A percentile compares a stretch with the other conserved stretches of the same genome.
These are phyloP conservation scores for Neofusicoccum sp. DNA, from an alignment of 2,329 filamentous ascomycete genomes.

Conservation along the genomic window DNA sequence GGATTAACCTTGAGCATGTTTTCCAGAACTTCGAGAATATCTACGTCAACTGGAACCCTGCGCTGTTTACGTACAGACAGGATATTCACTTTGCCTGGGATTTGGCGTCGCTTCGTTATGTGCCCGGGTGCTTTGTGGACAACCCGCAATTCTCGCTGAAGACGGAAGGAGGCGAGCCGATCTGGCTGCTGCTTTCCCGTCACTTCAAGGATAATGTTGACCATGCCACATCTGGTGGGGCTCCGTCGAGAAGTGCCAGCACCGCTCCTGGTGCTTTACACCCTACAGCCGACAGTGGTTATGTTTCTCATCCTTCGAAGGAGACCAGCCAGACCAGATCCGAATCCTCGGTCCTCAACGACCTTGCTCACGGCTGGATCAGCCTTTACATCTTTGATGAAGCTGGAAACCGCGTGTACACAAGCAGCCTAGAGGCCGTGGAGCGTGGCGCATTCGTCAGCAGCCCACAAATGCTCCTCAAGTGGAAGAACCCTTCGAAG, in stretches of 20 bases:
- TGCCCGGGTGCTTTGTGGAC: conserved; percentile 70
- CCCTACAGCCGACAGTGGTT: conserved; percentile 25
- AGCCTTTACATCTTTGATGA: conserved; percentile 78
- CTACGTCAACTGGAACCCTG: conserved; percentile 96
- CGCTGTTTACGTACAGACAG: conserved; percentile 74
- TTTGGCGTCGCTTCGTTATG: conserved; percentile 52
- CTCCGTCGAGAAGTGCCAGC: background rate
- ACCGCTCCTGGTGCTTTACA: background rate
- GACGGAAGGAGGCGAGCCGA: conserved; percentile 55
- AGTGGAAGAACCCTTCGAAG: conserved; percentile 60
- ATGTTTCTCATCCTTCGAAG: background rate
- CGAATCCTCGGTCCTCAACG: conserved; percentile 28
- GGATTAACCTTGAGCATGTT: conserved; percentile 86
- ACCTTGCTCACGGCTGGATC: conserved; percentile 68
- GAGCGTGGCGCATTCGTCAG: conserved; percentile 86
- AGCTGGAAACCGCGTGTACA: conserved; percentile 67
- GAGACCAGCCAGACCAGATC: background rate
- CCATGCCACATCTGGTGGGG: background rate
- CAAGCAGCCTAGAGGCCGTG: conserved; percentile 64
- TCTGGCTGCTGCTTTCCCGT: conserved; percentile 83
- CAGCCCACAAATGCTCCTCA: conserved; percentile 85
- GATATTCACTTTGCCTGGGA: conserved; percentile 91
- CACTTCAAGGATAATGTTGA: conserved; percentile 68
- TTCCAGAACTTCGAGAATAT: conserved; percentile 92
- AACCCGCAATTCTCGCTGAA: conserved; percentile 61